Base-by-base conservation (phyloP, 2,329 filamentous ascomycete species). In the Fusarium bulbicola region DNA sequence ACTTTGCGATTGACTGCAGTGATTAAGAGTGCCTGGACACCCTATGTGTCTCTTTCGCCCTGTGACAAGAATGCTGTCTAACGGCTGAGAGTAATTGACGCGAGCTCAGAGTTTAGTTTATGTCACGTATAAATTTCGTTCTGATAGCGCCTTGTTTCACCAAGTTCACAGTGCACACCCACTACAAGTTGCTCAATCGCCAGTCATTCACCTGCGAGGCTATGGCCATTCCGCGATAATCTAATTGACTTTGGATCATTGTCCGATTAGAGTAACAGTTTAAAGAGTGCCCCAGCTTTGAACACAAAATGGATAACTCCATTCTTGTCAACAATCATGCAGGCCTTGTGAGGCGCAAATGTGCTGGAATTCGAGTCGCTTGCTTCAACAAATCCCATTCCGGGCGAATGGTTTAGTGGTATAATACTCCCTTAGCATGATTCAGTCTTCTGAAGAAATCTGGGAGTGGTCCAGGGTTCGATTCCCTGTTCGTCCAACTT, bases 381-480 rank as follows among this genome's bases (percentile, higher is more conserved):
- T n/a, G 5, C 3, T 13, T 5, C 14, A 68, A 54, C 34, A 52
- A 68, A 50, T 32, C 40, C 53, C 39, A 60, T 43, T 54, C 50
- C 6, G 65, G 65, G 65, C 65, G 65, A 68, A 68, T 68, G 63
- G 64, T 68, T 68, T 68, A 68, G 65, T 68, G 64, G 65, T 68
- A 68, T 68, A 68, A 68, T 68, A 68, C 65, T 68, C 65, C 65
- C 65, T 68, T 68, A 68, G 65, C 65, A 68, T 54, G 6, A 49
- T 64, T 63, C 59, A 56, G 43, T 30, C 5, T 21, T n/a, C 26
- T 37, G 63, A 49, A 43, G 2, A 21, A 32, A 43, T 39, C 13
- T 66, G 56, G 65, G 65, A 68, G 63, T 68, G 63, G 65, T 68
- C 65, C 63, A 68, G 65, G 65, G 65, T 68, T 68, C 63, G 65